Conservation (phyloP, 495 filamentous ascomycete genomes). For the Aspergillus sparsus region DNA sequence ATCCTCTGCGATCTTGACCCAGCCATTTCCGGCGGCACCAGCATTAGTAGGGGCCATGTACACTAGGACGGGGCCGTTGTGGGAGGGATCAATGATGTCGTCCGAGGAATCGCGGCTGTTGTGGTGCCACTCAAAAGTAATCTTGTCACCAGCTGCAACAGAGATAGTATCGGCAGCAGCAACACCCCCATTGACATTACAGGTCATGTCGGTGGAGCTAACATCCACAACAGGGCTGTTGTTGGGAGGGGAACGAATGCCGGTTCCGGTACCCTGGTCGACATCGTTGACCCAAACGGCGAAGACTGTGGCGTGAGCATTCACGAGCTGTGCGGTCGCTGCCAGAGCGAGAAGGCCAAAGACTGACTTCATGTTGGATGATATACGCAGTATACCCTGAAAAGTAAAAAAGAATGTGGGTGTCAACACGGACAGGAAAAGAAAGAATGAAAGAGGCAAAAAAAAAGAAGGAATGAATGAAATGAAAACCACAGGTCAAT, state of each 20-base stretch:
- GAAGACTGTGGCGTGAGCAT: slow-evolving; percentile 28
- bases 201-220: slow-evolving; percentile 29
- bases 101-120: slow-evolving; percentile 22
- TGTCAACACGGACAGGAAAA: slow-evolving; percentile 1
- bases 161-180: slow-evolving; percentile 25
- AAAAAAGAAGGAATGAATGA: not conserved
- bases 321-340: slow-evolving; percentile 28
- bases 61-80: slow-evolving; percentile 27
- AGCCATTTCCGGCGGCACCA: slow-evolving; percentile 23
- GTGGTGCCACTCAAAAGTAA: slow-evolving; percentile 34
- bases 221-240: slow-evolving; percentile 29
- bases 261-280: slow-evolving; percentile 28
- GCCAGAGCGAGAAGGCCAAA: slow-evolving; percentile 30
- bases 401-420: not conserved
- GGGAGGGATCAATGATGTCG: slow-evolving; percentile 31
- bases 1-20: slow-evolving; percentile 31
- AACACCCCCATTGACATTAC: slow-evolving; percentile 27
- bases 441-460: not conserved
- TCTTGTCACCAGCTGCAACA: slow-evolving; percentile 28
- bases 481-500: not conserved
- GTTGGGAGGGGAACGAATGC: slow-evolving; percentile 29
- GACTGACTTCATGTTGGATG: slow-evolving; percentile 28
- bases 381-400: slow-evolving; percentile 1
- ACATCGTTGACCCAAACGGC: slow-evolving; percentile 31
- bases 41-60: slow-evolving; percentile 28